Base-by-base conservation (phyloP, 495 filamentous ascomycete genomes). In the Penicillium fimorum region DNA sequence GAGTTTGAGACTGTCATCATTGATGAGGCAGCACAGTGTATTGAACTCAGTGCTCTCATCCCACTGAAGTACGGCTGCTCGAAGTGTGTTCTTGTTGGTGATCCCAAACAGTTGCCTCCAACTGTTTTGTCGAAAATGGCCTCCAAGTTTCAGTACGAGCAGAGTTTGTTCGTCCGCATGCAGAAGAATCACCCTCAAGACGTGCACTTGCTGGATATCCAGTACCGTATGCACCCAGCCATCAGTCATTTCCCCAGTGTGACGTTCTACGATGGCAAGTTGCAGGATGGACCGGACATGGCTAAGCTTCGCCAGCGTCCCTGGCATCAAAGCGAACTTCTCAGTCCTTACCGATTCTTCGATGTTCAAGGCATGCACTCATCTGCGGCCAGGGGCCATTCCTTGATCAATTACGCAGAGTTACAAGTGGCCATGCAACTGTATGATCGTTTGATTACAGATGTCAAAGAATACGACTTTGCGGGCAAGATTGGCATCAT, bases 1-100 rank as follows among this genome's bases (percentile, higher is more conserved):
- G 94, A 97, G 69, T 97, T 98, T 59, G 94, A 98, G 72, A 97
- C 94, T 0, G 94, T 98, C 58, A 88, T 98, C 64, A 96, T 98
- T 64, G 94, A 98, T 64, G 94, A 98, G 78, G 94, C 94, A 2
- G 94, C 94, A 18, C 94, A 98, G 77, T 98, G 91, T 57, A 94
- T 98, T 59, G 94, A 98, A 74, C 79, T 98, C 69, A 96, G 92
- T 64, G 92, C 95, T 17, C 82, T 98, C 20, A 98, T 98, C 59
- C 94, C 94, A 6, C 81, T 98, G 25, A 98, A 98, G 71, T 98
- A 97, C 63, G 94, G 94, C 20, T 96, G 92, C 69, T 87, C 89
- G 13, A 97, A 97, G 70, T 97, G 95, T 72, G 90, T 98, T 55
- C 84, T 98, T 30, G 94, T 98, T 25, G 94, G 94, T 74, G 94